Evolutionary conservation across 768 basidiomycete species (phyloP).

Genomic region (Leucogyrophana mollusca): DNA sequence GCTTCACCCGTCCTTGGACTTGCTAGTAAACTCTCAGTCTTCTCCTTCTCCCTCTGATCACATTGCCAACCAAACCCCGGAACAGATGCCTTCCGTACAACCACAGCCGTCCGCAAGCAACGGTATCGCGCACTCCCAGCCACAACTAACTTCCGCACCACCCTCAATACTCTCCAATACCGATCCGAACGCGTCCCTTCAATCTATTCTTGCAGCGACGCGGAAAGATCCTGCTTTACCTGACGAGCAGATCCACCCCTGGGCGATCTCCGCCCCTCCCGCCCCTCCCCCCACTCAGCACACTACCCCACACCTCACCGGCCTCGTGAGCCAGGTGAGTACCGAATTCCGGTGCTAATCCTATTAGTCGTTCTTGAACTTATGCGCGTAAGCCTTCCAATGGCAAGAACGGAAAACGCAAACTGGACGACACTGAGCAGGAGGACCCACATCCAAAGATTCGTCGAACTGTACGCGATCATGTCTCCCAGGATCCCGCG

Average conservation of each 20-base stretch:
- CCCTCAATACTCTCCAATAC: slow-evolving; percentile 37
- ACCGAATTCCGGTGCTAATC: slow-evolving; percentile 10
- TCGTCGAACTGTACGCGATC: slow-evolving; percentile 80
- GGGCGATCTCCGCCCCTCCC: slow-evolving; percentile 30
- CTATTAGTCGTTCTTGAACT: slow-evolving; percentile 22
- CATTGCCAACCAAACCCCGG: slow-evolving; percentile 31
- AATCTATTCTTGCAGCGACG: slow-evolving; percentile 34
- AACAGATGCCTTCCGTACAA: slow-evolving; percentile 30
- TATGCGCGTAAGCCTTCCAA: slow-evolving; percentile 25
- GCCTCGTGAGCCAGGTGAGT: slow-evolving; percentile 40
- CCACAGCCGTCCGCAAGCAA: slow-evolving; percentile 21
- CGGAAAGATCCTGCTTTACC: slow-evolving; percentile 30
- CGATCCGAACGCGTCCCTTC: slow-evolving; percentile 38
- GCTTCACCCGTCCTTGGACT: slow-evolving; percentile 38
- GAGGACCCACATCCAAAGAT: slow-evolving; percentile 74
- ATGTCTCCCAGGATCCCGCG: slow-evolving; percentile 71
- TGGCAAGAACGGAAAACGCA: slow-evolving; percentile 63
- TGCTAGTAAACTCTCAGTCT: slow-evolving; percentile 30
- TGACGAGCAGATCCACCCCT: slow-evolving; percentile 34
- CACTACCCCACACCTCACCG: slow-evolving; percentile 23
- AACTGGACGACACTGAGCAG: slow-evolving; percentile 62
- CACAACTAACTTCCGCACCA: slow-evolving; percentile 26
- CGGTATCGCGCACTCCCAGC: slow-evolving; percentile 27
- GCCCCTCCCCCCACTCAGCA: slow-evolving; percentile 28
- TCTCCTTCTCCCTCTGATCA: slow-evolving; percentile 23